Evolutionary conservation across 1,284 basidiomycete genomes (phyloP).

Genomic region (Cutaneotrichosporon sp.): DNA sequence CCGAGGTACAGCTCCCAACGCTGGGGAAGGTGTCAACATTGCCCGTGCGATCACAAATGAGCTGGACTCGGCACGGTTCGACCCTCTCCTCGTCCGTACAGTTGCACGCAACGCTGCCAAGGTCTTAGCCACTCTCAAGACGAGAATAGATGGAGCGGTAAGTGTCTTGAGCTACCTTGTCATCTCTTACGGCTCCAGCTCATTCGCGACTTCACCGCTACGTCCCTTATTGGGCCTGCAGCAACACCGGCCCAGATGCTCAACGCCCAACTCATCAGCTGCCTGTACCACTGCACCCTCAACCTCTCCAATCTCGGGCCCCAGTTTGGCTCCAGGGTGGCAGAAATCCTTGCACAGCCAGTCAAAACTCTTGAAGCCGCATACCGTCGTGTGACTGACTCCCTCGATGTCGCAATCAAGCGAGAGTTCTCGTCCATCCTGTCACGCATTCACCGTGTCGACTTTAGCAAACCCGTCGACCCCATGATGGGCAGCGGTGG

Average conservation of each 20-base stretch:
- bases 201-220: slow-evolving; percentile 68
- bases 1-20: slow-evolving; percentile 62
- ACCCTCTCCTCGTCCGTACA: slow-evolving; percentile 73
- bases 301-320: slow-evolving; percentile 64
- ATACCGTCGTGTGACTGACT: slow-evolving; percentile 64
- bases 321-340: slow-evolving; percentile 65
- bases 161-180: slow-evolving; percentile 32
- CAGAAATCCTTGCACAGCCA: slow-evolving; percentile 58
- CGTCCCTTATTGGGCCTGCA: slow-evolving; percentile 66
- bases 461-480: slow-evolving; percentile 68
- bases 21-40: slow-evolving; percentile 68
- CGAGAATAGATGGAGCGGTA: slow-evolving; percentile 64
- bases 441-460: slow-evolving; percentile 71
- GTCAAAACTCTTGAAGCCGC: slow-evolving; percentile 58
- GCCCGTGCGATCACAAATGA: slow-evolving; percentile 78
- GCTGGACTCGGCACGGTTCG: slow-evolving; percentile 85
- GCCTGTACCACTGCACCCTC: slow-evolving; percentile 68
- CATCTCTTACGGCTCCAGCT: too few relatives aligned
- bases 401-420: slow-evolving; percentile 66
- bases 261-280: slow-evolving; percentile 71
- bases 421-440: slow-evolving; percentile 73
- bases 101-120: slow-evolving; percentile 68
- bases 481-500: slow-evolving; percentile 58
- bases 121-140: slow-evolving; percentile 62
- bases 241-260: slow-evolving; percentile 69